Base-by-base conservation (phyloP, 2,329 filamentous ascomycete species). In the Aspergillus ruber region DNA sequence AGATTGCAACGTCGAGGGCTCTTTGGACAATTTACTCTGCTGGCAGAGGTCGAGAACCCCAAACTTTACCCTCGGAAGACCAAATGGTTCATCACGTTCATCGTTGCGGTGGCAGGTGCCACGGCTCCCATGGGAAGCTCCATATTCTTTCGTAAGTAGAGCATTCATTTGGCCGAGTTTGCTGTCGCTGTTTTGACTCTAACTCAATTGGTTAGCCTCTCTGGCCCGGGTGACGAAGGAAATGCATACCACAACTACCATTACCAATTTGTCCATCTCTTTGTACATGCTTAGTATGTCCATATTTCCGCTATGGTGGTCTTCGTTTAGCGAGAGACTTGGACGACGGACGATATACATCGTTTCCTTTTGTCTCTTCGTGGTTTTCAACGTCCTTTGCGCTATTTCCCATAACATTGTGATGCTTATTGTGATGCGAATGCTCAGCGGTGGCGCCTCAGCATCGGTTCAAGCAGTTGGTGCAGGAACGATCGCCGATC, bases 251-350 rank as follows among this genome's bases (percentile, higher is more conserved):
- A 78, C 79, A 0, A 67, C 80, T 12, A 85, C 86, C 1, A 71
- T 88, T 13, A 82, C 84, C 47, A 94, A 93, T 64, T 62, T 93
- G 48, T 84, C 84, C 0, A 80, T 93, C 0, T 85, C 88, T 0
- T 68, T 91, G 48, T 93, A 90, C 64, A 89, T 93, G 86, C 74
- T 93, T 4, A 74, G 80, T 56, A 88, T 93, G 86, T 81, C 83
- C 47, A 88, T 93, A 40, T 91, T 90, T 56, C 88, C 88, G 0
- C 74, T 94, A 0, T 93, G 88, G 88, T 93, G 86, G 86, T 88
- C 85, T 1, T 84, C 84, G 1, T 90, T 93, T 60, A 88, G 85
- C 7, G 88, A 93, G 57, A 69, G 69, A 3, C 61, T 76, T 1
- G 88, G 88, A 10, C 80, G 88, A 36, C 80, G 88, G 18, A 83